Percentiles rank a stretch among this genome's conserved stretches.
Evolutionary conservation across 1,284 basidiomycete species (phyloP).

Genomic region (Phlebopus sp.): DNA sequence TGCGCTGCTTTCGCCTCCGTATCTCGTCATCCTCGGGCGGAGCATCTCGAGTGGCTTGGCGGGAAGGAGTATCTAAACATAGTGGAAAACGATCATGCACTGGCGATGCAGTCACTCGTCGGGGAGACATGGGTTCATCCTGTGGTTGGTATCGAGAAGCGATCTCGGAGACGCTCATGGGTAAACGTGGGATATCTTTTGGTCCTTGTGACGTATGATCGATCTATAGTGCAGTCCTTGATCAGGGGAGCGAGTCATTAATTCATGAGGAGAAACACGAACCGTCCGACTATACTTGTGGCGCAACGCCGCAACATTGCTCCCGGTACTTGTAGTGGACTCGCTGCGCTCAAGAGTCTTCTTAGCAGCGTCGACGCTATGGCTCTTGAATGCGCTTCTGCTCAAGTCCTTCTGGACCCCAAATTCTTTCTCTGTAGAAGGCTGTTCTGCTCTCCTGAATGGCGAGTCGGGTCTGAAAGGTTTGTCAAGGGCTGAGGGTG

Average conservation of each 20-base stretch:
- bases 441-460: conserved; percentile 18
- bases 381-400: conserved; percentile 20
- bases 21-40: conserved; percentile 33
- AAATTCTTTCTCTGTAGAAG: conserved; percentile 24
- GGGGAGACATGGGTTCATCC: conserved; percentile 38
- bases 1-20: conserved; percentile 40
- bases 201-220: conserved; percentile 51
- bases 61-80: conserved; percentile 14
- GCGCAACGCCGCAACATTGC: conserved; percentile 66
- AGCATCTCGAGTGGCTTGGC: conserved; percentile 12
- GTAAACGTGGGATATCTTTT: conserved; percentile 60
- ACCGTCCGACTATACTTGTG: conserved; percentile 60
- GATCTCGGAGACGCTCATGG: conserved; percentile 62
- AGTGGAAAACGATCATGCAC: conserved; percentile 23
- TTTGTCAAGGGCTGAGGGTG: conserved; percentile 17
- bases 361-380: conserved; percentile 29
- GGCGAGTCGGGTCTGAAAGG: conserved; percentile 16
- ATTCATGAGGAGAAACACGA: conserved; percentile 23
- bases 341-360: conserved; percentile 43
- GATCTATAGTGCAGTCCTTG: conserved; percentile 35
- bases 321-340: conserved; percentile 51
- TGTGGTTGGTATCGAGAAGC: conserved; percentile 57
- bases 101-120: conserved; percentile 32
- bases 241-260: conserved; percentile 6
- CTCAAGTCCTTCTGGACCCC: conserved; percentile 21